Base-by-base conservation (phyloP, 2,329 filamentous ascomycete genomes). In the Fusarium newnesense region DNA sequence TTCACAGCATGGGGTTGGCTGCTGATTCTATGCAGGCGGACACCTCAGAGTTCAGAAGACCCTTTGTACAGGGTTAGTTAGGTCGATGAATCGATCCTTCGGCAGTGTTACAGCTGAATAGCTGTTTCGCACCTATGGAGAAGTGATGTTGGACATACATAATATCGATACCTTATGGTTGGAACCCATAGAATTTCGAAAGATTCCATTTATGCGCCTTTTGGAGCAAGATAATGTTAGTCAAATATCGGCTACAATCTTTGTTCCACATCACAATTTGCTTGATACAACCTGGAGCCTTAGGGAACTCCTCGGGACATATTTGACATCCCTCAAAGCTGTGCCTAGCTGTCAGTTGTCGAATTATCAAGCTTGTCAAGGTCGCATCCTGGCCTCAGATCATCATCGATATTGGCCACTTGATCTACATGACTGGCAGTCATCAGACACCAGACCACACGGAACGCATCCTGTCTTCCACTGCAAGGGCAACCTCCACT, bases 401-500 rank as follows among this genome's bases (percentile, higher is more conserved):
- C 70, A 70, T 69, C 49, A 59, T 67, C 61, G 57, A 70, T 61
- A 65, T 67, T 71, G 44, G 66, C 50, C 67, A 69, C 60, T 59
- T 49, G 67, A 63, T 62, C 69, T 67, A 67, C 54, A 53, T 68
- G 70, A 67, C 64, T 70, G 58, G 40, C 59, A 56, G 57, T 54
- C n/a, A 56, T 32, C 57, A 69, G 37, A 60, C 62, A 58, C 64
- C 54, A 67, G 59, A 72, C 67, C 65, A 69, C 49, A 64, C 71
- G 67, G 71, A 68, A 72, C 63, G 60, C 56, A 64, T 60, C 71
- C 64, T 62, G 60, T 56, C 49, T 61, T 54, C 49, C 63, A 69
- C 72, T 74, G 72, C 72, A 74, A 69, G 72, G 72, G 71, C 71
- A 64, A 59, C 71, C 64, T 74, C 72, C 71, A 74, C 71, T 44